Conservation (phyloP, 2,329 filamentous ascomycete species). For the Colletotrichum truncatum region DNA sequence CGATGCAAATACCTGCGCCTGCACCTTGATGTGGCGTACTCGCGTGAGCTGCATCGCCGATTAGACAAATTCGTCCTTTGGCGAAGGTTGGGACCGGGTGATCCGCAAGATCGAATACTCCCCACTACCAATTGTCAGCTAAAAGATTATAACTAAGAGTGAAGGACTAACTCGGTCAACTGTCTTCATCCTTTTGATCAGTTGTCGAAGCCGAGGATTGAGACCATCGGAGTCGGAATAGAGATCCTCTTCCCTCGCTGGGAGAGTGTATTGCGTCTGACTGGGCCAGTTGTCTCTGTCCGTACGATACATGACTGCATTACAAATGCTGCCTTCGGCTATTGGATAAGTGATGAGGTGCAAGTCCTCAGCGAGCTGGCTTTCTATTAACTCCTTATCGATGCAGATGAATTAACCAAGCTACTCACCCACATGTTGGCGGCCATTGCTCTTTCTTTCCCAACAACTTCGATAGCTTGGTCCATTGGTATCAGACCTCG, state of each 20-base stretch:
- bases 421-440: constrained; percentile 64
- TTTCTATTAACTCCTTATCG: background rate
- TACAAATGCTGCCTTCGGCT: constrained; percentile 61
- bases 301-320: constrained; percentile 57
- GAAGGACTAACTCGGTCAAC: background rate
- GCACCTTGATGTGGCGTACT: constrained; percentile 68
- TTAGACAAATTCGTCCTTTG: constrained; percentile 54
- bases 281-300: constrained; percentile 40
- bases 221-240: background rate
- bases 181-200: background rate
- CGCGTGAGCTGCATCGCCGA: constrained; percentile 72
- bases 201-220: background rate
- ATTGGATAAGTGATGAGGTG: constrained; percentile 71
- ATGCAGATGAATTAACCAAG: constrained; percentile 34
- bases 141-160: background rate
- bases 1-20: constrained; percentile 66
- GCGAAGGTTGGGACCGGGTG: constrained; percentile 52
- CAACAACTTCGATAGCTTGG: constrained; percentile 59
- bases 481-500: constrained; percentile 57
- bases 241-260: background rate
- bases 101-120: constrained; percentile 56
- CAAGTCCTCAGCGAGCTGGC: constrained; percentile 52
- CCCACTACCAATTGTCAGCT: constrained; percentile 45
- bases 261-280: constrained; percentile 32
- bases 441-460: constrained; percentile 41